Conservation (phyloP, 306 rosid species). For the Cucumis hystrix region DNA sequence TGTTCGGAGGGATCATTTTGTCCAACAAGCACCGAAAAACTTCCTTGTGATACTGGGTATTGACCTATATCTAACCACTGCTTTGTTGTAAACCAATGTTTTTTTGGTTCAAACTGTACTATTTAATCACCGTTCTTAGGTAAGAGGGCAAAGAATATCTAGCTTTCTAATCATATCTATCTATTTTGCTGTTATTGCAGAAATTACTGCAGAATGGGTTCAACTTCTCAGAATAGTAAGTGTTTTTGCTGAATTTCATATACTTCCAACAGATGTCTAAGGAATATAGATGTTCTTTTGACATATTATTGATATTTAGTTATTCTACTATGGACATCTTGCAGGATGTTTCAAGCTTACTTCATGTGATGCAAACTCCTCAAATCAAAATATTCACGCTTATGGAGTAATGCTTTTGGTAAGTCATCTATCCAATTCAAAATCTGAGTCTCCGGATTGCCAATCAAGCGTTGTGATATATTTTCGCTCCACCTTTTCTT, state of each 20-base stretch:
- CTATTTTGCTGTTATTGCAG: slow-evolving; percentile 33
- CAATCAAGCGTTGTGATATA: neutral
- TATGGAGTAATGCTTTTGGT: slow-evolving; percentile 85
- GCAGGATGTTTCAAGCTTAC: slow-evolving; percentile 87
- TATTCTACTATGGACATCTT: neutral
- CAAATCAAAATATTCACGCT: slow-evolving; percentile 63
- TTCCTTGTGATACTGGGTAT: slow-evolving; percentile 72
- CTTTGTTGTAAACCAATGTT: neutral
- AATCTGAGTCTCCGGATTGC: slow-evolving; percentile 2
- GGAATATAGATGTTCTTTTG: neutral
- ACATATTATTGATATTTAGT: no score
- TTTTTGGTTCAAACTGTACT: neutral
- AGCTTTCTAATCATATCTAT: slow-evolving; percentile 11
- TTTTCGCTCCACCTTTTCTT: neutral
- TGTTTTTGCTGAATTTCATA: neutral
- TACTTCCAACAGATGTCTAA: neutral
- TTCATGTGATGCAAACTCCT: slow-evolving; percentile 63
- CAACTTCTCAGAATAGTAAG: slow-evolving; percentile 72
- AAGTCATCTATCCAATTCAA: slow-evolving; percentile 25
- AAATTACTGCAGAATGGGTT: slow-evolving; percentile 87
- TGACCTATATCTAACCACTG: slow-evolving; percentile 15
- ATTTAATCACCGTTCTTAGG: neutral
- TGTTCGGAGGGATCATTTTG: slow-evolving; percentile 88
- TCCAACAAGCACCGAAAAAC: slow-evolving; percentile 53
- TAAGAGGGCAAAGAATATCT: neutral